A percentile compares a stretch with the other conserved stretches of the same genome.
Evolutionary conservation across 2,329 filamentous ascomycete genomes (phyloP).

Genomic region (Epichloe amarillans): DNA sequence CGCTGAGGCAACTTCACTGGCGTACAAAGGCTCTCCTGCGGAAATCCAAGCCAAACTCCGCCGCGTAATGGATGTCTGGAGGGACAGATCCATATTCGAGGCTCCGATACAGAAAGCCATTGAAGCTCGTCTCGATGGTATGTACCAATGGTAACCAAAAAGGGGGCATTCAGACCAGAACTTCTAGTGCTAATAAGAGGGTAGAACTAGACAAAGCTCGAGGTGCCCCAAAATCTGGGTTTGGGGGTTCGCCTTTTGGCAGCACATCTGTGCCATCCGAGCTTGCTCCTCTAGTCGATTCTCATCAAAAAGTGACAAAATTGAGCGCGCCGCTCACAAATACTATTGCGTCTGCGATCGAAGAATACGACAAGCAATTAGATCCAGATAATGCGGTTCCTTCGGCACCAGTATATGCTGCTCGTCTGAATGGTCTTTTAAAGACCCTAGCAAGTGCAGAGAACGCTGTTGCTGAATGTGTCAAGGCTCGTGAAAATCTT

Average conservation of each 20-base stretch:
- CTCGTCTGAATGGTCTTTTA: slow-evolving; percentile 75
- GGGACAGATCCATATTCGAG: slow-evolving; percentile 75
- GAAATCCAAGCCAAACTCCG: slow-evolving; percentile 82
- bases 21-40: slow-evolving; percentile 76
- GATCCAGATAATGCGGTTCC: slow-evolving; percentile 56
- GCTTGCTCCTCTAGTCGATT: slow-evolving; percentile 58
- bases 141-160: slow-evolving; percentile 9
- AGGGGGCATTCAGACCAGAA: background rate
- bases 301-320: slow-evolving; percentile 64
- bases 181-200: background rate
- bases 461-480: slow-evolving; percentile 74
- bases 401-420: slow-evolving; percentile 80
- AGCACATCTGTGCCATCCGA: slow-evolving; percentile 57
- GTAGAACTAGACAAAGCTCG: slow-evolving; percentile 50
- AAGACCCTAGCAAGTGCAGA: slow-evolving; percentile 83
- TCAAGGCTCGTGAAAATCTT: slow-evolving; percentile 69
- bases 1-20: slow-evolving; percentile 76
- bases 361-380: slow-evolving; percentile 74
- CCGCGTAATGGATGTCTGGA: slow-evolving; percentile 90
- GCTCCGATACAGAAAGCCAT: slow-evolving; percentile 64
- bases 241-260: slow-evolving; percentile 46
- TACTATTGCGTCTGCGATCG: slow-evolving; percentile 55
- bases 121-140: slow-evolving; percentile 68
- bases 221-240: slow-evolving; percentile 36
- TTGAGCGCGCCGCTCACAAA: slow-evolving; percentile 54